phyloP scores from a whole-genome alignment of 495 filamentous ascomycete genomes.

The Penicillium silybi region DNA sequence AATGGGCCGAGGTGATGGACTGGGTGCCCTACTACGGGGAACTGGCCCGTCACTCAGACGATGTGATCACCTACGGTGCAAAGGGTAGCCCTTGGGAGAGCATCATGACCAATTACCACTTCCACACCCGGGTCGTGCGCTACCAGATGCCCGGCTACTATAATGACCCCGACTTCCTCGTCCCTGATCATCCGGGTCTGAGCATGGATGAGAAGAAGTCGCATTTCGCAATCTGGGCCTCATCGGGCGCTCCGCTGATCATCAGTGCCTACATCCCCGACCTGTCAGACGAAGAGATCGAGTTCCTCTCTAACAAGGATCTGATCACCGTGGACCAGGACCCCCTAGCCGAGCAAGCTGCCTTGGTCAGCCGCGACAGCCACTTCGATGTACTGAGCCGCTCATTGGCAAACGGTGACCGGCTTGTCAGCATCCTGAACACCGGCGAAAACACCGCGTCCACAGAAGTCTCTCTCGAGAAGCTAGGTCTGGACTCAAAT shows the following conservation, averaged over 20 bases:
- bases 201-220: slow-evolving; percentile 34
- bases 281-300: slow-evolving; percentile 27
- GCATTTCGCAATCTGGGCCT: slow-evolving; percentile 42
- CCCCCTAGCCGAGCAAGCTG: slow-evolving; percentile 35
- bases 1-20: slow-evolving; percentile 40
- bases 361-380: slow-evolving; percentile 33
- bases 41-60: slow-evolving; percentile 40
- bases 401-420: slow-evolving; percentile 27
- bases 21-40: slow-evolving; percentile 36
- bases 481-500: slow-evolving; percentile 18
- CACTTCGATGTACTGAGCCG: slow-evolving; percentile 30
- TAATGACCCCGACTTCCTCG: slow-evolving; percentile 45
- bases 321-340: slow-evolving; percentile 42
- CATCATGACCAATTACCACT: slow-evolving; percentile 40
- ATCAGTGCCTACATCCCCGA: slow-evolving; percentile 39
- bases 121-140: slow-evolving; percentile 32
- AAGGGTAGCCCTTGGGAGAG: slow-evolving; percentile 36
- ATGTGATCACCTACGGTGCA: slow-evolving; percentile 34
- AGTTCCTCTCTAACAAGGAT: slow-evolving; percentile 31
- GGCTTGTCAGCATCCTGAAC: slow-evolving; percentile 32
- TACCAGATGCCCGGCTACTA: slow-evolving; percentile 43
- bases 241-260: slow-evolving; percentile 37
- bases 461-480: slow-evolving; percentile 13
- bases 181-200: slow-evolving; percentile 36
- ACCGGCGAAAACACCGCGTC: slow-evolving; percentile 17